Base-by-base conservation (phyloP, 2,329 filamentous ascomycete species). In the Parascedosporium putredinis region DNA sequence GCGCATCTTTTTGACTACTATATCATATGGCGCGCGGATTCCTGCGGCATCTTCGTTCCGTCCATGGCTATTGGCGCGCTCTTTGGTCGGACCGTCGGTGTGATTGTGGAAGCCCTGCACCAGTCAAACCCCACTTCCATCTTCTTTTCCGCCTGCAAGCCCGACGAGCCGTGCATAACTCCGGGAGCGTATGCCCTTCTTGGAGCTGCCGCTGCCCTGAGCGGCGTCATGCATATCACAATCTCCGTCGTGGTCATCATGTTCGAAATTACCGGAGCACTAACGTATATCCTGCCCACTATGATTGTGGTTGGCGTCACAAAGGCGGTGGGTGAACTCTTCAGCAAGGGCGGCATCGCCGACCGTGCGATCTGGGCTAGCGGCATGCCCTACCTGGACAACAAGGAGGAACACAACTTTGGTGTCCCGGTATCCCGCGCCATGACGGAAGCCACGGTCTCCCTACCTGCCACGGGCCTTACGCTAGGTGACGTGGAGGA, bases 291-390 rank as follows among this genome's bases (percentile, higher is more conserved):
- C 55, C 71, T 98, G 24, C 93, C 93, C 0, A 97, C 91, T 12
- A 98, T 98, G 93, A 96, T 98, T 58, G 93, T 97, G 1, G 93
- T 97, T 2, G 93, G 93, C 45, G 86, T 96, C 27, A 97, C 91
- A 34, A 98, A 98, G 71, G 87, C 87, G 12, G 87, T 98, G 44
- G 83, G 86, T 54, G 88, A 95, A 56, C 75, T 89, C 10, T 93
- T 95, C 60, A 88, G 89, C n/a, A 94, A 91, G 62, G 93, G 91
- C 25, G 93, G 93, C 44, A 97, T 98, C 52, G 93, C 93, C 20
- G 93, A 98, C 64, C 84, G 89, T 54, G 95, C 96, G 88, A 98
- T 98, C 58, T 95, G 89, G 84, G 95, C 96, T 69, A 97, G 88
- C 58, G 93, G 93, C 1, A 95, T 96, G 60, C 93, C 93, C 0